Conservation (phyloP, 106 monocot species). For the Dendrobium officinale region DNA sequence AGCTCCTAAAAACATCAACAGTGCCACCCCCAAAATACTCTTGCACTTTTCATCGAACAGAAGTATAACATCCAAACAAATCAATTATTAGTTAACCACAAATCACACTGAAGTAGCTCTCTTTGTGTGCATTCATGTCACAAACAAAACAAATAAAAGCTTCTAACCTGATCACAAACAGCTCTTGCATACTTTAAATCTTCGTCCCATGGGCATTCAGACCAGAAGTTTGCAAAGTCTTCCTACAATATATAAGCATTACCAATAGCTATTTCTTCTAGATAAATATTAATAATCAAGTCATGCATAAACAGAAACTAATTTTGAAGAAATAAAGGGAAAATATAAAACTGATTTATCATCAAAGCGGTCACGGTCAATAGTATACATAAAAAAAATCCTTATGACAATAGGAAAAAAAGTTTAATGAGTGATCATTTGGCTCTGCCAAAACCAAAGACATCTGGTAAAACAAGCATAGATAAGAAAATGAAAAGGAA, state of each 20-base stretch:
- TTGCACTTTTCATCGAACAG: too few species aligned
- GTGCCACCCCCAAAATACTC: too few species aligned
- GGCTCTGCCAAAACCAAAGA: neutral
- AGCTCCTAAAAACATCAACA: neutral
- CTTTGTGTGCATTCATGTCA: neutral
- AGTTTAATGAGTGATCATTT: neutral
- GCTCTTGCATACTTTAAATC: conserved; percentile 86
- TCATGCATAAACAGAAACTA: neutral
- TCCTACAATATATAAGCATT: conserved; percentile 50
- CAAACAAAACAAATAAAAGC: neutral
- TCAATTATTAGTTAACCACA: neutral
- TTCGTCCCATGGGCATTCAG: conserved; percentile 96
- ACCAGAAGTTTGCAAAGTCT: conserved; percentile 96
- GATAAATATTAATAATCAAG: neutral
- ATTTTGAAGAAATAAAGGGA: neutral
- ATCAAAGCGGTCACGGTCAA: neutral
- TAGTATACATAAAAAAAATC: neutral
- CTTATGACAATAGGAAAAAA: neutral
- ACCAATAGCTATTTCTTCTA: neutral
- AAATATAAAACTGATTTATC: neutral
- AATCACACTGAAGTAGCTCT: conserved; percentile 1
- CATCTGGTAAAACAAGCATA: neutral
- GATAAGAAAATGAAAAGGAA: neutral
- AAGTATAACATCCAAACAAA: neutral
- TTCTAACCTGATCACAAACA: conserved; percentile 82